phyloP scores from a whole-genome alignment of 345 rosid species.

The Pugionium cornutum region DNA sequence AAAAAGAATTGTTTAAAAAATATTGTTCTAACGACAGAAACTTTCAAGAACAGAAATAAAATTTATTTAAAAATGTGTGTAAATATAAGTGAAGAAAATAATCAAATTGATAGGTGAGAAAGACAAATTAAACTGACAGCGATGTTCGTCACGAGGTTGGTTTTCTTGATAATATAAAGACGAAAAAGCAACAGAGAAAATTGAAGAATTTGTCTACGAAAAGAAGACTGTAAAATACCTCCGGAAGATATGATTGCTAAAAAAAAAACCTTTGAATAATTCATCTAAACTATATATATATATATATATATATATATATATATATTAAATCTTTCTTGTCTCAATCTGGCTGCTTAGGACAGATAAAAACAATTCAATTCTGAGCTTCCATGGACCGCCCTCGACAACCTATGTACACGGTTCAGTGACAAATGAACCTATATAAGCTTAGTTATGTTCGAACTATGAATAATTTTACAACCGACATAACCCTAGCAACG shows the following conservation, averaged over 20 bases:
- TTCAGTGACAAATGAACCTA: not conserved
- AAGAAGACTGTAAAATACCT: conserved; percentile 24
- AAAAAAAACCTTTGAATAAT: not conserved
- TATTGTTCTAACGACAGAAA: too few species aligned
- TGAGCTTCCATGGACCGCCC: conserved; percentile 18
- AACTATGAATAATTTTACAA: not conserved
- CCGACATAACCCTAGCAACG: too few species aligned
- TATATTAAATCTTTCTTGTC: conserved; percentile 12
- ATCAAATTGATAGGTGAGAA: conserved; percentile 24
- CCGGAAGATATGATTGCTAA: conserved; percentile 29
- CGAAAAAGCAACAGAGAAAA: conserved; percentile 21
- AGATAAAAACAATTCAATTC: conserved; percentile 16
- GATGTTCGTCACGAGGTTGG: conserved; percentile 36
- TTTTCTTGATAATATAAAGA: conserved; percentile 13
- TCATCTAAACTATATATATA: too few species aligned
- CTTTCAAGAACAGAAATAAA: too few species aligned
- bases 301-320: too few species aligned
- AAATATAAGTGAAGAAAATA: not conserved
- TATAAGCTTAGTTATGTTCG: not conserved
- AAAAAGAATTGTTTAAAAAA: too few species aligned
- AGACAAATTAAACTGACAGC: conserved; percentile 20
- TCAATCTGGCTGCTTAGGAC: conserved; percentile 25
- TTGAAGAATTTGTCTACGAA: conserved; percentile 1
- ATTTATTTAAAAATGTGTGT: too few species aligned
- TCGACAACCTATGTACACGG: not conserved